Conservation (phyloP, 495 filamentous ascomycete genomes). For the Neurospora sp. region DNA sequence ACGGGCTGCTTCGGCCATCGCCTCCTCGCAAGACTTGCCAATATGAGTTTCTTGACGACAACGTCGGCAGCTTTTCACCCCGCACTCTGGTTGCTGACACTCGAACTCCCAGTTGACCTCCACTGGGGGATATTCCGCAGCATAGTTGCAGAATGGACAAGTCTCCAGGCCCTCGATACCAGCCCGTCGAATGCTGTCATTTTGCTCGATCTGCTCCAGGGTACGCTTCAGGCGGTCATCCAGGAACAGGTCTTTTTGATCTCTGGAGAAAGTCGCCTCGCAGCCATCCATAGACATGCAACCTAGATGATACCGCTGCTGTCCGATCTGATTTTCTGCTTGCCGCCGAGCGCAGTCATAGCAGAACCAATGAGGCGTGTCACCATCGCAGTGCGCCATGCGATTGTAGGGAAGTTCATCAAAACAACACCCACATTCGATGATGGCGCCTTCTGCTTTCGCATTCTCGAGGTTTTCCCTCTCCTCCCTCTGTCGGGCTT, state of each 20-base stretch:
- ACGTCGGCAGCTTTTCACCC: slow-evolving; percentile 58
- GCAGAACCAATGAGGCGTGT: slow-evolving; percentile 52
- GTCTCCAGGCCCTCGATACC: slow-evolving; percentile 54
- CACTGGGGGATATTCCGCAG: slow-evolving; percentile 55
- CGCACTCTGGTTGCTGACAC: slow-evolving; percentile 58
- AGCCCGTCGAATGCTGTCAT: slow-evolving; percentile 54
- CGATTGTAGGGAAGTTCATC: slow-evolving; percentile 52
- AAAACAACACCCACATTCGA: slow-evolving; percentile 65
- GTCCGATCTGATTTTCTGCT: slow-evolving; percentile 59
- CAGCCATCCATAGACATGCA: slow-evolving; percentile 45
- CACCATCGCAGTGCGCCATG: slow-evolving; percentile 55
- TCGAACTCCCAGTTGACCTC: slow-evolving; percentile 66
- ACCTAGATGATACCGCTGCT: slow-evolving; percentile 47
- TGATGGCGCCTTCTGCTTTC: slow-evolving; percentile 37
- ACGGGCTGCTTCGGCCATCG: slow-evolving; percentile 27
- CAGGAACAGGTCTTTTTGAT: slow-evolving; percentile 46
- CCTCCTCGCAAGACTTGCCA: slow-evolving; percentile 63
- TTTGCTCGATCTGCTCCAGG: slow-evolving; percentile 59
- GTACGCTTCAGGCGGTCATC: slow-evolving; percentile 43
- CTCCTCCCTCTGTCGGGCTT: slow-evolving; percentile 26
- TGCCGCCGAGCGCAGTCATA: slow-evolving; percentile 49
- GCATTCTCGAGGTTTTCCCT: slow-evolving; percentile 34
- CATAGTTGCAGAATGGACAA: slow-evolving; percentile 80
- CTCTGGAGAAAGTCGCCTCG: slow-evolving; percentile 27
- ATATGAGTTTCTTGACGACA: slow-evolving; percentile 67